Percentiles rank a stretch among this genome's conserved stretches.
phyloP scores from a whole-genome alignment of 352 stramenopile species.

The Peronospora destructor region DNA sequence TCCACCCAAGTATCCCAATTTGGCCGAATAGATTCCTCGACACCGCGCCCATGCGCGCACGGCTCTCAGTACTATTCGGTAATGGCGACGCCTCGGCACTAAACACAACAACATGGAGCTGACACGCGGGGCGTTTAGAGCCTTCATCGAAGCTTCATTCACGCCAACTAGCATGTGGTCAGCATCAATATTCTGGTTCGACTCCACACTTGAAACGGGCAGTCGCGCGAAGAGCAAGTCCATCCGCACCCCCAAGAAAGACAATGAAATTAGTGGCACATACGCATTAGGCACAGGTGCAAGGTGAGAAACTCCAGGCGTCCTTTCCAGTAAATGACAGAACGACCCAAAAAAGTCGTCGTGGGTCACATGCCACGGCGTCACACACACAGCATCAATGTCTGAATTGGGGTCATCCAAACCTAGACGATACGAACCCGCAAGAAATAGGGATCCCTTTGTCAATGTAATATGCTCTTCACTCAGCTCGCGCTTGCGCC shows the following conservation, averaged over 20 bases:
- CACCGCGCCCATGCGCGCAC: slow-evolving; percentile 70
- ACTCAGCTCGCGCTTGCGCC: slow-evolving; percentile 49
- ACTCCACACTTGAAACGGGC: slow-evolving; percentile 49
- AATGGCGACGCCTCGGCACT: slow-evolving; percentile 82
- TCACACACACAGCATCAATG: slow-evolving; percentile 80
- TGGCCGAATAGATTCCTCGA: slow-evolving; percentile 95
- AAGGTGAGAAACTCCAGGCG: slow-evolving; percentile 63
- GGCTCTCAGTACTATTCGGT: slow-evolving; percentile 80
- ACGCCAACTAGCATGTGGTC: slow-evolving; percentile 89
- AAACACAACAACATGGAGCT: slow-evolving; percentile 93
- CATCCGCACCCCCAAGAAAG: slow-evolving; percentile 81
- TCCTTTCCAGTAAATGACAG: slow-evolving; percentile 50
- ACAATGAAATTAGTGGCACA: slow-evolving; percentile 89
- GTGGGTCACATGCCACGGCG: slow-evolving; percentile 72
- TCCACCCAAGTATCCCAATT: slow-evolving; percentile 94
- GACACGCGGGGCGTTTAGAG: slow-evolving; percentile 89
- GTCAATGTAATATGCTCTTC: slow-evolving; percentile 72
- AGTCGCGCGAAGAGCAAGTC: slow-evolving; percentile 89
- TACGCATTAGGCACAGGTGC: slow-evolving; percentile 85
- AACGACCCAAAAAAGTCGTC: slow-evolving; percentile 86
- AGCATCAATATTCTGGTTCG: slow-evolving; percentile 78
- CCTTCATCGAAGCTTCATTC: slow-evolving; percentile 92
- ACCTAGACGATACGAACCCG: slow-evolving; percentile 83
- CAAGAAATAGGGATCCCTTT: slow-evolving; percentile 67
- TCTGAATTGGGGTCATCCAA: slow-evolving; percentile 78